Evolutionary conservation across 768 basidiomycete species (phyloP).

Genomic region (Dictyophora rubrovolvata): DNA sequence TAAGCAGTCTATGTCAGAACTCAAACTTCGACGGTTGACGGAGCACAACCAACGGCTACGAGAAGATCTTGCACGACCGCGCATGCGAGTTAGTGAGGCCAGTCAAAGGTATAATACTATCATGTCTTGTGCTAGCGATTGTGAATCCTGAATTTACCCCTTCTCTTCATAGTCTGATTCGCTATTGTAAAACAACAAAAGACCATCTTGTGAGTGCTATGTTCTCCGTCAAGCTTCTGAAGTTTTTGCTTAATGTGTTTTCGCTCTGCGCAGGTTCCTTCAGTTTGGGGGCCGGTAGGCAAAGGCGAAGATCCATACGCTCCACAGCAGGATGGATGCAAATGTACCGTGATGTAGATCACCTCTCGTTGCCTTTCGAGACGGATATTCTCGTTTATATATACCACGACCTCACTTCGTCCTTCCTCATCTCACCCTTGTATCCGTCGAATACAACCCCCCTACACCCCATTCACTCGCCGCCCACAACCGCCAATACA

Average conservation of each 20-base stretch:
- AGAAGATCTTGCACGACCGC: conserved; percentile 83
- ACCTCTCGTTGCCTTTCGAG: background rate
- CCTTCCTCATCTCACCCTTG: background rate
- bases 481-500: background rate
- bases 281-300: conserved; percentile 93
- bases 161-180: conserved; percentile 59
- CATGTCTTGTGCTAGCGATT: too few relatives aligned
- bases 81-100: conserved; percentile 87
- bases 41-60: conserved; percentile 89
- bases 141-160: background rate
- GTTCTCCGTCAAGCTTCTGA: background rate
- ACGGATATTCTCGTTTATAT: background rate
- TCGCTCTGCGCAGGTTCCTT: conserved; percentile 56
- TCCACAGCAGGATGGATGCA: conserved; percentile 53
- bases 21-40: conserved; percentile 85
- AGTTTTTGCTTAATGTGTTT: conserved; percentile 13
- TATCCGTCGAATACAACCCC: background rate
- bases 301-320: conserved; percentile 91
- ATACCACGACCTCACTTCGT: background rate
- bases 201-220: conserved; percentile 67
- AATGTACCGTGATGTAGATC: conserved; percentile 51
- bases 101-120: conserved; percentile 57
- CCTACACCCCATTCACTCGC: background rate
- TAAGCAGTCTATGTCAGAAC: conserved; percentile 93
- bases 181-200: conserved; percentile 88